phyloP scores from a whole-genome alignment of 306 rosid species.

The Phaseolus lunatus region DNA sequence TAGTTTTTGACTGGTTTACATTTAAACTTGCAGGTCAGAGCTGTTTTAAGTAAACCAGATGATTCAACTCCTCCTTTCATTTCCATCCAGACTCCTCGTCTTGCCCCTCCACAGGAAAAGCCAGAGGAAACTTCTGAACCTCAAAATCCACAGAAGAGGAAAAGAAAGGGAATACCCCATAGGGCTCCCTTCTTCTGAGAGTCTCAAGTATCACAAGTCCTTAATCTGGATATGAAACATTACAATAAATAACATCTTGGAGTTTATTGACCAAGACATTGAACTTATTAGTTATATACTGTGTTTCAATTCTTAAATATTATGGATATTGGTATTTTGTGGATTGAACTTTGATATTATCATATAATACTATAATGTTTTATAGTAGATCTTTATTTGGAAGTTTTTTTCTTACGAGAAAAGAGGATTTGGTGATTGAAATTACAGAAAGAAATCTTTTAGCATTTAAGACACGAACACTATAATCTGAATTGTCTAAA shows the following conservation, averaged over 20 bases:
- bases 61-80: conserved; percentile 48
- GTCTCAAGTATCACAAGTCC: neutral
- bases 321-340: neutral
- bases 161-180: conserved; percentile 61
- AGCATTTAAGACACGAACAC: too few species aligned
- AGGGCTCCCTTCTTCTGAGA: conserved; percentile 59
- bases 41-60: conserved; percentile 32
- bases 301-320: neutral
- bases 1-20: conserved; percentile 8
- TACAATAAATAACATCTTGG: conserved; percentile 2
- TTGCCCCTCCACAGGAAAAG: conserved; percentile 11
- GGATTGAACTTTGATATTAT: neutral
- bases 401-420: neutral
- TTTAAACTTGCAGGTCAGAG: conserved; percentile 51
- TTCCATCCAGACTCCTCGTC: conserved; percentile 2
- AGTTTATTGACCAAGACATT: conserved; percentile 8
- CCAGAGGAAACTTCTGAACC: conserved; percentile 5
- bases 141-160: neutral
- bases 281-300: neutral
- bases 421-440: neutral
- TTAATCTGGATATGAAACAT: neutral
- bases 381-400: neutral
- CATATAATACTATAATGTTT: neutral
- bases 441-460: neutral
- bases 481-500: too few species aligned